Conservation (phyloP, 805 yeast species). For the Nakazawaea peltata region DNA sequence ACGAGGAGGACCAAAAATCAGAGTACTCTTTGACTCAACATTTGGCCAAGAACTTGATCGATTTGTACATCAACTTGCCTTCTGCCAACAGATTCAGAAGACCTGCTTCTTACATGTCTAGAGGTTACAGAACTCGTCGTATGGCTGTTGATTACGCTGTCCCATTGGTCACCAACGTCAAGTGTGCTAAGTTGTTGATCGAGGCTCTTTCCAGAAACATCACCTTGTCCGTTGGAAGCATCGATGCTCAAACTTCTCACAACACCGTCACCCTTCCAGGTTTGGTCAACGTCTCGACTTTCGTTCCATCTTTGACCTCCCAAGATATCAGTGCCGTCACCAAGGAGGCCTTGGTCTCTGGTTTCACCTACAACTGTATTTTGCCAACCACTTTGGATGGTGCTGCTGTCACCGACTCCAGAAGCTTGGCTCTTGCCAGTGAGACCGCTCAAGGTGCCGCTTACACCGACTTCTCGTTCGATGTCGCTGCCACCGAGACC, state of each 20-base stretch:
- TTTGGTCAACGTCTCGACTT: conserved; percentile 72
- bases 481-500: conserved; percentile 73
- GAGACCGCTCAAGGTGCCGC: conserved; percentile 49
- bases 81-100: conserved; percentile 96
- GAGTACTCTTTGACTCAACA: conserved; percentile 96
- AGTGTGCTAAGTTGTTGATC: conserved; percentile 89
- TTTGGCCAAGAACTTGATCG: conserved; percentile 93
- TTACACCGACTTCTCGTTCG: conserved; percentile 73
- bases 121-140: conserved; percentile 97
- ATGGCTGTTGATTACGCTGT: conserved; percentile 99
- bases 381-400: conserved; percentile 67
- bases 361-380: conserved; percentile 81
- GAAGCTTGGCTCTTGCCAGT: conserved; percentile 58
- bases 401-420: conserved; percentile 53
- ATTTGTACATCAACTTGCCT: conserved; percentile 92
- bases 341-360: conserved; percentile 67
- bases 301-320: conserved; percentile 58
- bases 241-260: conserved; percentile 90
- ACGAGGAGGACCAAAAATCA: conserved; percentile 66
- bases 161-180: conserved; percentile 95
- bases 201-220: conserved; percentile 83
- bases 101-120: conserved; percentile 96
- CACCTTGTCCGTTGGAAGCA: conserved; percentile 58
- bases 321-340: conserved; percentile 61
- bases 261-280: conserved; percentile 80